Base-by-base conservation (phyloP, 2,329 filamentous ascomycete species). In the Leptographium galeiforme region DNA sequence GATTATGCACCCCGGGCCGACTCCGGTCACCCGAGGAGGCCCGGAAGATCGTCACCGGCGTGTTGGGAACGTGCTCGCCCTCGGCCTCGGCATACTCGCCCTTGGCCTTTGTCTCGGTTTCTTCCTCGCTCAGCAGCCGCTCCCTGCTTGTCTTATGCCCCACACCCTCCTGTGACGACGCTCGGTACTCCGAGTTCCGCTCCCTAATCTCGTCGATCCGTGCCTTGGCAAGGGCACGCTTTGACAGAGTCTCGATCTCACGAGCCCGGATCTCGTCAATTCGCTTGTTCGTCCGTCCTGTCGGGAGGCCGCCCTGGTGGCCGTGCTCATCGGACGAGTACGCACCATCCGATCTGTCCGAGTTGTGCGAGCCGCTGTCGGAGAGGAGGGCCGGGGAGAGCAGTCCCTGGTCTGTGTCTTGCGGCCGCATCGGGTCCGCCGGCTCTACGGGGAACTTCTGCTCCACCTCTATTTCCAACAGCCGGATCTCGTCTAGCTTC, bases 121-220 rank as follows among this genome's bases (percentile, higher is more conserved):
- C 46, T 13, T 48, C 30, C 43, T 18, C 34, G 34, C 10, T 13
- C 34, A 6, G 38, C 14, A 46, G 47, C n/a, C 56, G 56, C 45
- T 66, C 66, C 13, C 53, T 63, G 53, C 60, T 65, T 4, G 63
- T 59, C 43, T 58, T 64, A 10, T 64, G 32, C 7, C 34, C 18
- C 30, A 51, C 7, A n/a, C 11, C n/a, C 14, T 50, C 48, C 38
- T 25, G 19, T 16, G 50, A 30, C 2, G 41, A 36, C 8, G 70
- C 69, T 57, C 65, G 63, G 14, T 63, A 61, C 45, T 66, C 65
- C 5, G 71, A 69, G 60, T 79, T 77, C 54, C 64, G 68, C 52
- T 76, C 72, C 41, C 72, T 68, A 53, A 78, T 78, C 61, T 78
- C 76, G 38, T 74, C 75, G 3, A 81, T 63, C 36, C 70, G 69